These are phyloP conservation scores for Claviceps monticola DNA, from an alignment of 2,329 filamentous ascomycete genomes.

Conservation along the genomic window DNA sequence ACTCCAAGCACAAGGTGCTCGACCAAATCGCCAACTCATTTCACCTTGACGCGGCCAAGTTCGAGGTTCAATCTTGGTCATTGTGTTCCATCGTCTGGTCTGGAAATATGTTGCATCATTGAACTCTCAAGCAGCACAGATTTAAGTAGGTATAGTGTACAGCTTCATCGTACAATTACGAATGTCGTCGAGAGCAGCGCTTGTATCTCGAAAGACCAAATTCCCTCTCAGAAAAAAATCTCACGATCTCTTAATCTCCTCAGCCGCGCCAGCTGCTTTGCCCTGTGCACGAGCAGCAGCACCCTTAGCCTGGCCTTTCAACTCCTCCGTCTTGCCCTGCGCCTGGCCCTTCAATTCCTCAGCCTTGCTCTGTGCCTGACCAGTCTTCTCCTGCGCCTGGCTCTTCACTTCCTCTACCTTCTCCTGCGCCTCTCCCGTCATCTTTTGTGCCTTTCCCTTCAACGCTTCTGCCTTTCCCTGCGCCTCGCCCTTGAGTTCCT, in stretches of 20 bases:
- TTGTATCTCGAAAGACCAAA: neutral
- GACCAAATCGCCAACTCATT: no score
- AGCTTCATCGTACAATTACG: neutral
- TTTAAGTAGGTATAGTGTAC: no score
- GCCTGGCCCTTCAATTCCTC: constrained; percentile 23
- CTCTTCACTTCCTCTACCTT: constrained; percentile 22
- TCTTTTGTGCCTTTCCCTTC: constrained; percentile 22
- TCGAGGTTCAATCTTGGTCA: no score
- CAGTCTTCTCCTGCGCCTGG: constrained; percentile 18
- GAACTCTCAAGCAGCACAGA: no score
- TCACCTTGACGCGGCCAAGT: no score
- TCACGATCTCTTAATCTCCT: constrained; percentile 13
- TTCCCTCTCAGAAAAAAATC: neutral
- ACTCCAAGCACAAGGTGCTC: no score
- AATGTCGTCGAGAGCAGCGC: neutral
- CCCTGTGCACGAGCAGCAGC: constrained; percentile 21
- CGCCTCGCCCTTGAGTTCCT: constrained; percentile 21
- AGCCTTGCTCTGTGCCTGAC: constrained; percentile 23
- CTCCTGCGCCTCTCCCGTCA: constrained; percentile 24
- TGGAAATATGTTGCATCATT: no score
- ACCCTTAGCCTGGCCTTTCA: constrained; percentile 19
- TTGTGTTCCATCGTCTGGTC: no score
- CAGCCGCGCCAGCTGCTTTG: constrained; percentile 23
- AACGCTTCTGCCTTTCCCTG: constrained; percentile 18
- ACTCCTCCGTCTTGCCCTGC: constrained; percentile 25